Percentiles rank a stretch among this genome's conserved stretches.
Evolutionary conservation across 2,329 filamentous ascomycete genomes (phyloP).

Genomic region (Neoarthrinium moseri): DNA sequence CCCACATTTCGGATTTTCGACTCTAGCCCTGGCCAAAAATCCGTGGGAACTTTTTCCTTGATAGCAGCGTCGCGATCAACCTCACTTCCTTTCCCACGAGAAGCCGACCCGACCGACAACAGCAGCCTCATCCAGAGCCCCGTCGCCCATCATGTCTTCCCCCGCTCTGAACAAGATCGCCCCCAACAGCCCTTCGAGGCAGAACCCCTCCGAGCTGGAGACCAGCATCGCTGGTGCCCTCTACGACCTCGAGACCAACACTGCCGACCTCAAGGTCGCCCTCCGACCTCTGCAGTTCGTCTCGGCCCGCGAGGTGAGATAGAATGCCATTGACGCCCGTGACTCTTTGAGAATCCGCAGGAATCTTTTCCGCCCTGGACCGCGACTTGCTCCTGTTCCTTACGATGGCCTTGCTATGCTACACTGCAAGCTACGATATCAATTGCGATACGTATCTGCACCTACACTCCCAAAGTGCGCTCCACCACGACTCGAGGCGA

Average conservation of each 20-base stretch:
- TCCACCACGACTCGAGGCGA: conserved; percentile 8
- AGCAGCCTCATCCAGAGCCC: conserved; percentile 6
- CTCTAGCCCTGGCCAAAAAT: neutral
- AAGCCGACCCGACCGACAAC: neutral
- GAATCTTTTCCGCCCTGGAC: neutral
- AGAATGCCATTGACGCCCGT: conserved; percentile 4
- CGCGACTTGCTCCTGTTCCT: conserved; percentile 9
- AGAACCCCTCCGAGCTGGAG: conserved; percentile 97
- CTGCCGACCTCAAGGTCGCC: conserved; percentile 92
- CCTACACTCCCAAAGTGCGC: conserved; percentile 12
- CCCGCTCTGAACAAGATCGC: conserved; percentile 96
- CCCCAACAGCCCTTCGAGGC: conserved; percentile 91
- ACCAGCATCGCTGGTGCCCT: conserved; percentile 94
- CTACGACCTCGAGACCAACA: conserved; percentile 99
- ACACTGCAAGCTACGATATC: conserved; percentile 11
- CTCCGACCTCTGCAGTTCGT: conserved; percentile 98
- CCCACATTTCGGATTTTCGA: conserved; percentile 6
- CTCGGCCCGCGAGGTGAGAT: conserved; percentile 98
- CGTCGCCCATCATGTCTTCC: conserved; percentile 58
- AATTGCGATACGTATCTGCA: conserved; percentile 4
- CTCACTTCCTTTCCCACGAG: conserved; percentile 2
- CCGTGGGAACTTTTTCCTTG: neutral
- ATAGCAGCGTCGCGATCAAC: conserved; percentile 1
- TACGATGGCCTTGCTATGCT: conserved; percentile 8
- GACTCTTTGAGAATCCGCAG: neutral